Conservation (phyloP, 2,329 filamentous ascomycete genomes). For the Sporothrix globosa region DNA sequence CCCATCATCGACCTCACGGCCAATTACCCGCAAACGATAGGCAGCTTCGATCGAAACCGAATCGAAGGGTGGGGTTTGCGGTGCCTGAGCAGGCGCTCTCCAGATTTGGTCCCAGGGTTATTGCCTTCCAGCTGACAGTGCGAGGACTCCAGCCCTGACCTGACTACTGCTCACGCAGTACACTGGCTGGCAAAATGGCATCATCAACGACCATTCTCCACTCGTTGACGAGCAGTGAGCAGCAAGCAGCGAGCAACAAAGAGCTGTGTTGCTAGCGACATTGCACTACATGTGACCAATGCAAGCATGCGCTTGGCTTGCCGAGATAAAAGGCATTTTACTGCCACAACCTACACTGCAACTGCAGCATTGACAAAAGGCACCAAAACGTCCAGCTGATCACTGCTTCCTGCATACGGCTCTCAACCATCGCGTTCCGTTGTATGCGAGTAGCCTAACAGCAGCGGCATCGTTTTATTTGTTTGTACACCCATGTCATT, state of each 20-base stretch:
- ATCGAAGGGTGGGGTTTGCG: background rate
- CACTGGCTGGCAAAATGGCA: background rate
- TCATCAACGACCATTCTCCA: background rate
- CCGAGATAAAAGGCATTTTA: background rate
- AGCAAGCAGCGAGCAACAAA: background rate
- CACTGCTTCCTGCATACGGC: constrained; percentile 6
- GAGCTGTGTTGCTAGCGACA: background rate
- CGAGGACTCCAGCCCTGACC: background rate
- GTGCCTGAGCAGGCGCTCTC: constrained; percentile 6
- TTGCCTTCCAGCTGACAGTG: background rate
- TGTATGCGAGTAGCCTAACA: constrained; percentile 8
- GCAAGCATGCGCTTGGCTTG: constrained; percentile 17
- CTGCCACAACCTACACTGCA: background rate
- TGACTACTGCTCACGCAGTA: background rate
- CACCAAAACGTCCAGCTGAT: background rate
- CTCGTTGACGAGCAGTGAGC: background rate
- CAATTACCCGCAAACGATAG: background rate
- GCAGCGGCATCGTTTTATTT: background rate
- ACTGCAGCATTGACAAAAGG: background rate
- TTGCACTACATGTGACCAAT: constrained; percentile 22
- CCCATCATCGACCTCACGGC: background rate
- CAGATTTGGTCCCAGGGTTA: background rate
- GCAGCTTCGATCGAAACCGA: background rate
- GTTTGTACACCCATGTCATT: background rate
- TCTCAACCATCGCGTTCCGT: background rate